Evolutionary conservation across 306 rosid genomes (phyloP).

Genomic region (Castanea mollissima): DNA sequence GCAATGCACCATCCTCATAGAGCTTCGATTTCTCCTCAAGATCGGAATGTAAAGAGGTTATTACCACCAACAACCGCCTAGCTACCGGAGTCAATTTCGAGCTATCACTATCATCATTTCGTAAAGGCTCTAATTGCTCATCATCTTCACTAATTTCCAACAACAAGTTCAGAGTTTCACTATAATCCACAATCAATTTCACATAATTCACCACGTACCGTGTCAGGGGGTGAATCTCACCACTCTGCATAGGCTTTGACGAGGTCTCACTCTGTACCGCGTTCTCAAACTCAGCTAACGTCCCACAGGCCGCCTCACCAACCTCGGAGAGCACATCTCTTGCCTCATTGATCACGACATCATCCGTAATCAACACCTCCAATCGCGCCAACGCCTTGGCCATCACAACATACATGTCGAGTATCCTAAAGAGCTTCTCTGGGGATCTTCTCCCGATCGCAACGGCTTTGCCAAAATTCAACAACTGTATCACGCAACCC

Average conservation of each 20-base stretch:
- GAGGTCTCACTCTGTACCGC: constrained; percentile 74
- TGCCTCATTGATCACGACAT: constrained; percentile 58
- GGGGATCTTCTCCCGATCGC: constrained; percentile 70
- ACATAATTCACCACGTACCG: constrained; percentile 91
- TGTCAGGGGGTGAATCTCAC: constrained; percentile 82
- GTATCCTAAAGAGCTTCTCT: constrained; percentile 83
- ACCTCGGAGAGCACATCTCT: constrained; percentile 59
- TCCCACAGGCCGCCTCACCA: constrained; percentile 75
- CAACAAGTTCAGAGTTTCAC: too few relatives aligned
- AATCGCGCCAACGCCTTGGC: constrained; percentile 56
- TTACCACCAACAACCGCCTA: constrained; percentile 45
- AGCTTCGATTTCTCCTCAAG: constrained; percentile 68
- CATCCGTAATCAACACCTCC: constrained; percentile 56
- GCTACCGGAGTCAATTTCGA: constrained; percentile 60
- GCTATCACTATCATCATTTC: constrained; percentile 38
- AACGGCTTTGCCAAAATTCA: constrained; percentile 88
- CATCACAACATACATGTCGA: constrained; percentile 87
- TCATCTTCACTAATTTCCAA: constrained; percentile 37
- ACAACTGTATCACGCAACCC: constrained; percentile 78
- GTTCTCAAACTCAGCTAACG: constrained; percentile 81
- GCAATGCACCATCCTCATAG: constrained; percentile 68
- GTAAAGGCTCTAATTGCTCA: constrained; percentile 36
- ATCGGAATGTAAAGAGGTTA: constrained; percentile 68
- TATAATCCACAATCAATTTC: constrained; percentile 68
- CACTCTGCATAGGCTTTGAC: constrained; percentile 61